Percentiles rank a stretch among this genome's conserved stretches.
Evolutionary conservation across 2,329 filamentous ascomycete species (phyloP).

Genomic region (Claviceps quebecensis): DNA sequence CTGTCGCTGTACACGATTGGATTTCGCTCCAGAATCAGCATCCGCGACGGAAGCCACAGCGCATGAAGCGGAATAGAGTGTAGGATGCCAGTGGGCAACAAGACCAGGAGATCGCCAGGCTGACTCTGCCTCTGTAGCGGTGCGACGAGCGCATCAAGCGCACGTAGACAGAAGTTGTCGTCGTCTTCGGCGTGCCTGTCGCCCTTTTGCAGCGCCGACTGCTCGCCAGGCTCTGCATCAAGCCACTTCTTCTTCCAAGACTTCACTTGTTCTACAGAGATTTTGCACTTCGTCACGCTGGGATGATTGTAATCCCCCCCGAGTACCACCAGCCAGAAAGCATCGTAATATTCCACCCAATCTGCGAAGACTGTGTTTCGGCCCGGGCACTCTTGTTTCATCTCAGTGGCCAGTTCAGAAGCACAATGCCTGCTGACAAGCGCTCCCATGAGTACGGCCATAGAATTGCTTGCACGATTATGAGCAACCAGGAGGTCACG

Average conservation of each 20-base stretch:
- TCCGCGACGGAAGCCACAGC: background rate
- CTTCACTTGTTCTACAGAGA: background rate
- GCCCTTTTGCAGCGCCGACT: background rate
- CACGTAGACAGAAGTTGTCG: background rate
- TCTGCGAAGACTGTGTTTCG: background rate
- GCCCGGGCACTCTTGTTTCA: background rate
- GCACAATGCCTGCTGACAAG: background rate
- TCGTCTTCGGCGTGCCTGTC: background rate
- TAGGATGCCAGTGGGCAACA: conserved; percentile 2
- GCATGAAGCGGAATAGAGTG: conserved; percentile 5
- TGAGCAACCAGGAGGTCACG: background rate
- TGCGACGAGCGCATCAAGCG: conserved; percentile 2
- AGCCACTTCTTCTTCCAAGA: conserved; percentile 1
- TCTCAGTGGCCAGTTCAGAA: background rate
- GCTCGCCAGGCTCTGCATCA: background rate
- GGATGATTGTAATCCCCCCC: background rate
- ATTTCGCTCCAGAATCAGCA: conserved; percentile 1
- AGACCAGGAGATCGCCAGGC: conserved; percentile 1
- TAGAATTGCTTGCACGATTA: accelerated
- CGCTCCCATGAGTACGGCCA: background rate
- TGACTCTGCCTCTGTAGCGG: background rate
- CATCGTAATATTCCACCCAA: background rate
- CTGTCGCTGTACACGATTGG: conserved; percentile 4
- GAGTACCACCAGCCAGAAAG: background rate
- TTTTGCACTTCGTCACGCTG: background rate